These are phyloP conservation scores for Phytophthora nicotianae DNA, from an alignment of 352 stramenopile species.

Conservation along the genomic window DNA sequence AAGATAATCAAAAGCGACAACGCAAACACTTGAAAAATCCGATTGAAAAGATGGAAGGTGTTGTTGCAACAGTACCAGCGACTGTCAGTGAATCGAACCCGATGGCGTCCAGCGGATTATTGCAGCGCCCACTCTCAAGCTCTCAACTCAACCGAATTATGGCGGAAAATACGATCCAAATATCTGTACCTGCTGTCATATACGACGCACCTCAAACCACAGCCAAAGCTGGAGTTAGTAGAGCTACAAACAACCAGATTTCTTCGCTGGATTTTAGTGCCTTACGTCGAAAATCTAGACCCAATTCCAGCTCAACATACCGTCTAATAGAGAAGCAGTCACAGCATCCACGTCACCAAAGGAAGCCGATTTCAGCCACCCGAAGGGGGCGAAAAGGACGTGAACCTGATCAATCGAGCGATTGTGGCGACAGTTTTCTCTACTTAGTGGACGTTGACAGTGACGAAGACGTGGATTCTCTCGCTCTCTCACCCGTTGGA, in stretches of 20 bases:
- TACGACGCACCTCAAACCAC: slow-evolving; percentile 8
- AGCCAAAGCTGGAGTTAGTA: not conserved
- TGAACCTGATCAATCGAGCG: slow-evolving; percentile 4
- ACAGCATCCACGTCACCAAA: slow-evolving; percentile 18
- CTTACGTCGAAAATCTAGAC: slow-evolving; percentile 12
- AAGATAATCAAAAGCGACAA: slow-evolving; percentile 15
- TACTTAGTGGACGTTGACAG: slow-evolving; percentile 32
- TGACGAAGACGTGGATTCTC: slow-evolving; percentile 15
- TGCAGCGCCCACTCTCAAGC: slow-evolving; percentile 34
- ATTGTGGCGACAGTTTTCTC: slow-evolving; percentile 26
- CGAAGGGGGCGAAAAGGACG: not conserved
- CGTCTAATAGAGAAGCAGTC: slow-evolving; percentile 1
- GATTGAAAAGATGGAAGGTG: slow-evolving; percentile 51
- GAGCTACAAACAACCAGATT: not conserved
- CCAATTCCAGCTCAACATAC: slow-evolving; percentile 10
- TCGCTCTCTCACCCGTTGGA: slow-evolving; percentile 48
- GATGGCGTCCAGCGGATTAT: slow-evolving; percentile 5
- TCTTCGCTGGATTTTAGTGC: slow-evolving; percentile 16
- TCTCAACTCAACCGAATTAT: slow-evolving; percentile 21
- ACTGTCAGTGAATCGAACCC: slow-evolving; percentile 4
- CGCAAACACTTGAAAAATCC: slow-evolving; percentile 70
- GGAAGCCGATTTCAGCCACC: slow-evolving; percentile 3
- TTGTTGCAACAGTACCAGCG: slow-evolving; percentile 5
- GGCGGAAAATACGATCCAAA: slow-evolving; percentile 23
- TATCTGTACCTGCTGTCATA: slow-evolving; percentile 33